A percentile compares a stretch with the other conserved stretches of the same genome.
Conservation (phyloP, 2,329 filamentous ascomycete species). For the Aspergillus vadensis region DNA sequence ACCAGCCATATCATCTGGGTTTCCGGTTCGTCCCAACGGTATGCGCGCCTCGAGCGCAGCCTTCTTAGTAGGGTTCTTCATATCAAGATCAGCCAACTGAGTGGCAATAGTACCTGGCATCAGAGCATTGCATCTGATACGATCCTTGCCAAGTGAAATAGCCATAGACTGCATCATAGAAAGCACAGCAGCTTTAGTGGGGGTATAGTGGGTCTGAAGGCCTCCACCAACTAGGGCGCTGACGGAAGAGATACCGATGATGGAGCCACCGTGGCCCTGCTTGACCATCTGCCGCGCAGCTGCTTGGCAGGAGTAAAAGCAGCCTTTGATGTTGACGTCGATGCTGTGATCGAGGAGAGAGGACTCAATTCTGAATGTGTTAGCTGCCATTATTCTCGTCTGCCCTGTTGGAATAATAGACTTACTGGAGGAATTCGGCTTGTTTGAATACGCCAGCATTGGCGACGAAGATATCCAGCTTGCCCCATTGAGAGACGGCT, state of each 20-base stretch:
- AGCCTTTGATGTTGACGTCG: conserved; percentile 27
- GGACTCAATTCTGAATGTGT: conserved; percentile 66
- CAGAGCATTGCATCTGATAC: conserved; percentile 76
- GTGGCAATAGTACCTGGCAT: conserved; percentile 78
- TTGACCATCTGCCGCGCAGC: conserved; percentile 32
- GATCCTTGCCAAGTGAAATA: conserved; percentile 70
- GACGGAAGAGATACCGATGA: conserved; percentile 36
- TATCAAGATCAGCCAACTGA: conserved; percentile 76
- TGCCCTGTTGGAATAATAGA: background rate
- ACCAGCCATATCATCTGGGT: conserved; percentile 68
- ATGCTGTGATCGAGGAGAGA: conserved; percentile 57
- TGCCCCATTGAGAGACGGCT: conserved; percentile 29
- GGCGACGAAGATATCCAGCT: conserved; percentile 35
- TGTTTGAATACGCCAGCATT: conserved; percentile 64
- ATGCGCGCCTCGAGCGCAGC: conserved; percentile 69
- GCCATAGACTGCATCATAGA: conserved; percentile 79
- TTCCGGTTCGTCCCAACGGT: conserved; percentile 69
- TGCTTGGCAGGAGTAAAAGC: conserved; percentile 33
- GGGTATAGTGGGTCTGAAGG: conserved; percentile 76
- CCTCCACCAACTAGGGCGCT: conserved; percentile 57
- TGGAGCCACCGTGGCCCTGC: conserved; percentile 30
- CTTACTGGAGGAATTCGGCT: conserved; percentile 69
- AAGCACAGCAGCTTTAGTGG: conserved; percentile 76
- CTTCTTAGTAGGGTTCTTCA: conserved; percentile 54
- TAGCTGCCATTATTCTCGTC: conserved; percentile 17